Percentiles rank a stretch among this genome's conserved stretches.
phyloP scores from a whole-genome alignment of 2,329 filamentous ascomycete species.

The Claviceps arundinis region DNA sequence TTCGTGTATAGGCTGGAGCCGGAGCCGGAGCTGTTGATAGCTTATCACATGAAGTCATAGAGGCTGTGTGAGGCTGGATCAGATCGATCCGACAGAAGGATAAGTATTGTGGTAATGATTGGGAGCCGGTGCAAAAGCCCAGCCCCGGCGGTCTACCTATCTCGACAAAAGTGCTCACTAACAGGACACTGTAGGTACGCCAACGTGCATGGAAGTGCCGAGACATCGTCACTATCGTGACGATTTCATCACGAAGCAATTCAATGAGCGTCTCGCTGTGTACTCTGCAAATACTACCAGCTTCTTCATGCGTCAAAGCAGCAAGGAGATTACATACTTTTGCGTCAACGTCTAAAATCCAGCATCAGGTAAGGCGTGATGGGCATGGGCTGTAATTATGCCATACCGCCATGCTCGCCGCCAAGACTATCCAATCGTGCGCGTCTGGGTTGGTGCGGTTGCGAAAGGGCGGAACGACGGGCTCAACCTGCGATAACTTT shows the following conservation, averaged over 20 bases:
- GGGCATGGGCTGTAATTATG: background rate
- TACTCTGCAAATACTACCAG: too few relatives aligned
- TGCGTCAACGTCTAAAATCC: background rate
- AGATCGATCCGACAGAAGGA: background rate
- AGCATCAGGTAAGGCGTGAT: background rate
- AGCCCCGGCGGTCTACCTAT: background rate
- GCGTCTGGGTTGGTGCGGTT: background rate
- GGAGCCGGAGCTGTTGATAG: background rate
- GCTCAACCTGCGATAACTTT: background rate
- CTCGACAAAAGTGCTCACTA: background rate
- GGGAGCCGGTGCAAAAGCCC: background rate
- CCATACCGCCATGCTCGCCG: background rate
- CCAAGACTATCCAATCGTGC: conserved; percentile 1
- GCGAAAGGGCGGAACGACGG: background rate
- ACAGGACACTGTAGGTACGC: background rate
- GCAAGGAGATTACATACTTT: too few relatives aligned
- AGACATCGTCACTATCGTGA: background rate
- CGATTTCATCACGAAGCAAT: background rate
- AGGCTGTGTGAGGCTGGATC: background rate
- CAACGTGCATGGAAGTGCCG: background rate
- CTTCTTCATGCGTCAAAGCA: too few relatives aligned
- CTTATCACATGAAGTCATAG: too few relatives aligned
- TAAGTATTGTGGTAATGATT: background rate
- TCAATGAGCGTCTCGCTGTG: background rate
- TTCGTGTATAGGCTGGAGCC: background rate